Base-by-base conservation (phyloP, 192 early-diverging fungal species). In the Coemansia sp. region DNA sequence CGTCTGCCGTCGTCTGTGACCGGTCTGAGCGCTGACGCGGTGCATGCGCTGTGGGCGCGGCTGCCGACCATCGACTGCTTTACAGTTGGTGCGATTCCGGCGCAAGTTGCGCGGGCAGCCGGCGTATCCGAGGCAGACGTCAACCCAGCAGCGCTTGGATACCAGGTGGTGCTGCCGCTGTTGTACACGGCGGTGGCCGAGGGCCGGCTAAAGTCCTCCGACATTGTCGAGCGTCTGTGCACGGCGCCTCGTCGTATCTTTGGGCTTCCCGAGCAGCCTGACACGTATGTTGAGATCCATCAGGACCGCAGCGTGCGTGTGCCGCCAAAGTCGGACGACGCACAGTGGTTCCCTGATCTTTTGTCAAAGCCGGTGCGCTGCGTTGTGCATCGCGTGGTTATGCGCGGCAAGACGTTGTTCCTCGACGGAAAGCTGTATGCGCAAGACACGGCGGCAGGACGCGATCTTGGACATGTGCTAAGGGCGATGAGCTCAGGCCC, bases 211-310 rank as follows among this genome's bases (percentile, higher is more conserved):
- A 86, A 85, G 9, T 64, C 95, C 25, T 81, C 88, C 5, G 95
- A 97, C 63, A 80, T 98, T 49, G 73, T 84, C 25, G 73, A 82
- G 34, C 83, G 89, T 46, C 67, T 96, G 31, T 89, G 92, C 77
- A 85, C 84, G 12, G 95, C 95, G 70, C 97, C 97, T 28, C 85
- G 88, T 53, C 79, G 84, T 49, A 97, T 98, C 82, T 93, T 98
- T 74, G 89, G 89, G 20, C 71, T 98, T n/a, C 86, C 92, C n/a
- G 86, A 89, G 63, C 93, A 97, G 79, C 74, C 87, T 8, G 94
- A 97, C 63, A 97, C 96, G 11, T 96, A 93, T 50, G 83, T 98
- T 24, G 96, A 98, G 83, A 85, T 98, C 53, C 93, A 97, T 73
- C 78, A 93, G 60, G 94, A 95, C 66, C 86, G 93, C 18, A 69